Base-by-base conservation (phyloP, 257 asterid genomes). In the Capsicum chinense region DNA sequence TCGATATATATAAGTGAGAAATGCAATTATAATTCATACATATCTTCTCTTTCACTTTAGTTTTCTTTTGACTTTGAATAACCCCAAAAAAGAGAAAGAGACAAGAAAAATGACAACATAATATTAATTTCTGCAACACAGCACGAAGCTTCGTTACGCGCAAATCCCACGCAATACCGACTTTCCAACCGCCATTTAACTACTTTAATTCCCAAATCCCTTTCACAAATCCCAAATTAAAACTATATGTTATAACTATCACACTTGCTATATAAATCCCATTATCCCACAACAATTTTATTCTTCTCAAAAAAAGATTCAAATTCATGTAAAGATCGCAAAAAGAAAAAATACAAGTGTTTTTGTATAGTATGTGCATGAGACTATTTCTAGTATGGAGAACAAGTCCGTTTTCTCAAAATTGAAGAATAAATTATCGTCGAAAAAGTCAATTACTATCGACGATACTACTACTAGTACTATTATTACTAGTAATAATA, bases 71-170 rank as follows among this genome's bases (percentile, higher is more conserved):
- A 76, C 81, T 76, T 76, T 76, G 3, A 14, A 76, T 9, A 50
- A 26, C 26, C 21, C 63, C 13, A 26, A 4, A 13, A 12, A 1
- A 7, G 63, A 76, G 33, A 26, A 26, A 76, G 26, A 76, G 81
- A 8, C 63, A 76, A 76, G 47, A 15, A 52, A 52, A 19, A 44
- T 21, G 81, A 35, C 15, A 76, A 76, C 47, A 39, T 39, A 26
- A 26, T 14, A 35, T 76, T 52, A 57, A 2, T 52, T 76, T 52
- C 7, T 13, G 81, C 19, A 76, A 26, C 48, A 13, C 63, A 76
- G 48, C 48, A 76, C 81, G 81, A 76, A 76, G 11, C 2, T 76
- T 76, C 81, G 48, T 26, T 52, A 76, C 81, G 81, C 81, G 81
- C 81, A 26, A 76, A 52, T 21, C 26, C 81, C 81, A 76, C 81